Conservation (phyloP, 2,329 filamentous ascomycete genomes). For the Scedosporium apiospermum region DNA sequence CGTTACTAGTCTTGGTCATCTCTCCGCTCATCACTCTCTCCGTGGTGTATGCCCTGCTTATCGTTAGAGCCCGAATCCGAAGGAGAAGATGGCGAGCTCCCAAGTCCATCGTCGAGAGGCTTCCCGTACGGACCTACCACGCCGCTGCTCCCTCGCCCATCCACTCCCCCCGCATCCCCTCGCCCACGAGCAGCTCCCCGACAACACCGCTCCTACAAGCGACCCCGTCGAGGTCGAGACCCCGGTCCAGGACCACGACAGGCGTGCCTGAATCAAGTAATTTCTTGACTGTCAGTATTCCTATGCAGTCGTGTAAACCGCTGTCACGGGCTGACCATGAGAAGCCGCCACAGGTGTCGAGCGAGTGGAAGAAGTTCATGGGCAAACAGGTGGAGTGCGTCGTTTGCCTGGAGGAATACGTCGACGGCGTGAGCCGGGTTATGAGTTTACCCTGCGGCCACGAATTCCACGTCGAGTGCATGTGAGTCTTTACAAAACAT, state of each 20-base stretch:
- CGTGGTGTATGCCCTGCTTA: slow-evolving; percentile 80
- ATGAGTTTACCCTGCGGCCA: slow-evolving; percentile 98
- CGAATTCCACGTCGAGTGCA: slow-evolving; percentile 97
- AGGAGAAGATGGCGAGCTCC: slow-evolving; percentile 91
- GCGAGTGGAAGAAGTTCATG: slow-evolving; percentile 59
- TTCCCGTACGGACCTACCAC: slow-evolving; percentile 94
- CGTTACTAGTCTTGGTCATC: slow-evolving; percentile 88
- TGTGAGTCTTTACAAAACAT: slow-evolving; percentile 53
- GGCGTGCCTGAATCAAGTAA: slow-evolving; percentile 45
- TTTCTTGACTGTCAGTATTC: neutral
- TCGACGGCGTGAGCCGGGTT: slow-evolving; percentile 86
- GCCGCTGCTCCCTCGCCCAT: slow-evolving; percentile 60
- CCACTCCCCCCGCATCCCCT: slow-evolving; percentile 48
- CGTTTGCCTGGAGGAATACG: slow-evolving; percentile 91
- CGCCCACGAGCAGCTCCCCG: slow-evolving; percentile 55
- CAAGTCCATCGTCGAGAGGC: slow-evolving; percentile 85
- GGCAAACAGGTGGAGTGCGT: slow-evolving; percentile 76
- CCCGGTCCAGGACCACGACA: slow-evolving; percentile 56
- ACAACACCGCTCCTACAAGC: slow-evolving; percentile 72
- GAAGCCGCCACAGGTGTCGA: slow-evolving; percentile 27
- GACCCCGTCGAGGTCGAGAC: slow-evolving; percentile 38
- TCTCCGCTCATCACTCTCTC: slow-evolving; percentile 88
- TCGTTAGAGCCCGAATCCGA: slow-evolving; percentile 80
- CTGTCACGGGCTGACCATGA: slow-evolving; percentile 28
- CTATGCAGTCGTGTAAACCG: slow-evolving; percentile 23